A percentile compares a stretch with the other conserved stretches of the same genome.
phyloP scores from a whole-genome alignment of 2,329 filamentous ascomycete species.

The Dothidotthia symphoricarpi region DNA sequence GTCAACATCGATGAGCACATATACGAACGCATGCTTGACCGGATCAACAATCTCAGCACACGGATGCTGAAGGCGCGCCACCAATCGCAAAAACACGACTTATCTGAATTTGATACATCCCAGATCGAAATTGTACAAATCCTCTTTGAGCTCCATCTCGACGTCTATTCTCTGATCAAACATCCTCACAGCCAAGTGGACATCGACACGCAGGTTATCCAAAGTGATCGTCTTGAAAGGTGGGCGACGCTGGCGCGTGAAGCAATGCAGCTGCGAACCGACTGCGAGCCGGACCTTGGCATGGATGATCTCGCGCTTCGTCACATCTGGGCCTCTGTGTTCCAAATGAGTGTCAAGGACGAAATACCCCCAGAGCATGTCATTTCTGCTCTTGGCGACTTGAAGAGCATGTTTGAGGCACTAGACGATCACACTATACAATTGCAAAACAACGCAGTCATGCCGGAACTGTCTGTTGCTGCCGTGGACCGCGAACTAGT shows the following conservation, averaged over 20 bases:
- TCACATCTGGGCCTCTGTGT: conserved; percentile 66
- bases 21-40: conserved; percentile 43
- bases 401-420: conserved; percentile 55
- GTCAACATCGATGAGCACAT: conserved; percentile 56
- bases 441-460: conserved; percentile 80
- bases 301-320: conserved; percentile 53
- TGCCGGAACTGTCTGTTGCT: conserved; percentile 80
- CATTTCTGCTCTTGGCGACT: conserved; percentile 61
- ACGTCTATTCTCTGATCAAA: conserved; percentile 63
- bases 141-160: conserved; percentile 66
- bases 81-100: conserved; percentile 12
- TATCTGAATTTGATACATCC: conserved; percentile 35
- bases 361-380: conserved; percentile 59
- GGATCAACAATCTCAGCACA: conserved; percentile 29
- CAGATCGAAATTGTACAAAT: conserved; percentile 57
- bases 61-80: conserved; percentile 24
- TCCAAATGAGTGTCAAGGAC: conserved; percentile 58
- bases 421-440: conserved; percentile 54
- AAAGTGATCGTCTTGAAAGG: conserved; percentile 59
- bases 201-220: conserved; percentile 50
- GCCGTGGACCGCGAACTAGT: conserved; percentile 88
- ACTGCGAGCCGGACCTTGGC: conserved; percentile 17
- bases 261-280: conserved; percentile 47
- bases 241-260: conserved; percentile 61
- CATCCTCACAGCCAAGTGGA: conserved; percentile 59